phyloP scores from a whole-genome alignment of 2,329 filamentous ascomycete species.

The Biscogniauxia mediterranea region DNA sequence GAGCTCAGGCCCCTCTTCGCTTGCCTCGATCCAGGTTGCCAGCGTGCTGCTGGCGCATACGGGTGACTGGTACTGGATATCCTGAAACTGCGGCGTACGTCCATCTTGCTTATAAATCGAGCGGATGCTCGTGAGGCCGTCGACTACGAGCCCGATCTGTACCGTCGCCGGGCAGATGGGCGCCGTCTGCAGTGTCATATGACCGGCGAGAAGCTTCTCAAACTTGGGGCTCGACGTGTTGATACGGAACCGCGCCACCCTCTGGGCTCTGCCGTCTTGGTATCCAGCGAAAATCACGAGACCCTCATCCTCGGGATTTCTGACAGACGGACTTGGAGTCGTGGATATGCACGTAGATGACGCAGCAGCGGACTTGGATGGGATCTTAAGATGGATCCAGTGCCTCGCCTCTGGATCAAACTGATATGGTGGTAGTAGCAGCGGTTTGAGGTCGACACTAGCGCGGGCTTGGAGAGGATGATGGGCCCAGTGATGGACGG shows the following conservation, averaged over 20 bases:
- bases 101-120: constrained; percentile 17
- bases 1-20: too few species aligned
- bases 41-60: constrained; percentile 3
- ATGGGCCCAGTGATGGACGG: constrained; percentile 39
- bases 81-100: neutral
- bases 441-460: constrained; percentile 14
- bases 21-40: too few species aligned
- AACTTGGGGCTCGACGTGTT: constrained; percentile 38
- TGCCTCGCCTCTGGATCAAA: constrained; percentile 38
- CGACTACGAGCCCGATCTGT: constrained; percentile 33
- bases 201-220: constrained; percentile 33
- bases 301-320: neutral
- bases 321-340: too few species aligned
- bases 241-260: constrained; percentile 38
- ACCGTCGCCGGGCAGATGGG: constrained; percentile 40
- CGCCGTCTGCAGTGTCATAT: constrained; percentile 39
- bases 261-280: constrained; percentile 17
- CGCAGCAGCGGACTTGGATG: too few species aligned
- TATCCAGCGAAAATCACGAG: constrained; percentile 32
- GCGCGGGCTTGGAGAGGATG: constrained; percentile 25
- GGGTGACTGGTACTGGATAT: constrained; percentile 15
- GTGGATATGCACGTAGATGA: too few species aligned
- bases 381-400: constrained; percentile 36
- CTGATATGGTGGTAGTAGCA: constrained; percentile 40
- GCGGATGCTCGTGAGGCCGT: constrained; percentile 32